These are phyloP conservation scores for Thuja plicata DNA, from an alignment of 83 land plant species.

Conservation along the genomic window DNA sequence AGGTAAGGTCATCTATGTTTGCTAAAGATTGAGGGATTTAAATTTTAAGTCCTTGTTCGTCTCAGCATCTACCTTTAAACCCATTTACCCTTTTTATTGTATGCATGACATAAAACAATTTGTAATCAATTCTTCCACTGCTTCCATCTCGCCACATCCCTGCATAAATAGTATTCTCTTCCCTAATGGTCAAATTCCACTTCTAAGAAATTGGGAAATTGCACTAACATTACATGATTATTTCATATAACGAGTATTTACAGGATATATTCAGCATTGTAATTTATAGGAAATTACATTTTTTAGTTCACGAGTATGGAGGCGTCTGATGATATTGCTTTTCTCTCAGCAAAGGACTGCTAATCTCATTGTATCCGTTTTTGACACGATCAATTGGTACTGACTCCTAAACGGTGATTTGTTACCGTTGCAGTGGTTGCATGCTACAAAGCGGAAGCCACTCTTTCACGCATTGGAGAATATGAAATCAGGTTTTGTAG, in stretches of 20 bases:
- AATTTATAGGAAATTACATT: not conserved
- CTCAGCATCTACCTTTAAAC: not conserved
- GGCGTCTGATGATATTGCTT: not conserved
- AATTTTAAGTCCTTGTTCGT: not conserved
- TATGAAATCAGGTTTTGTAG: conserved; percentile 71
- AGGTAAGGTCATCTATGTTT: not conserved
- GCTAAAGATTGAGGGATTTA: not conserved
- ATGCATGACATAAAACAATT: not conserved
- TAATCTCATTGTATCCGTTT: not conserved
- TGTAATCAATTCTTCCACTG: not conserved
- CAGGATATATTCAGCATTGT: not conserved
- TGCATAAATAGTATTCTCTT: too few relatives aligned
- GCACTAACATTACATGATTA: too few relatives aligned
- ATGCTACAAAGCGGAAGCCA: conserved; percentile 65
- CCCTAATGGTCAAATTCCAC: too few relatives aligned
- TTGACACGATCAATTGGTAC: not conserved
- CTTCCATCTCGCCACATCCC: not conserved
- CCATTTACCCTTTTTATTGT: not conserved
- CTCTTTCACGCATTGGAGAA: conserved; percentile 67
- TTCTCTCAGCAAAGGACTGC: not conserved
- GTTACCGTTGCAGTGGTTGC: conserved; percentile 54
- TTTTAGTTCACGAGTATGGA: not conserved
- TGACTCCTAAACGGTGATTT: not conserved
- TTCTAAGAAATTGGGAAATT: too few relatives aligned
- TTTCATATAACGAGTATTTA: too few relatives aligned